Conservation (phyloP, 1,139 yeast species). For the Tardiomyces digboiensis region DNA sequence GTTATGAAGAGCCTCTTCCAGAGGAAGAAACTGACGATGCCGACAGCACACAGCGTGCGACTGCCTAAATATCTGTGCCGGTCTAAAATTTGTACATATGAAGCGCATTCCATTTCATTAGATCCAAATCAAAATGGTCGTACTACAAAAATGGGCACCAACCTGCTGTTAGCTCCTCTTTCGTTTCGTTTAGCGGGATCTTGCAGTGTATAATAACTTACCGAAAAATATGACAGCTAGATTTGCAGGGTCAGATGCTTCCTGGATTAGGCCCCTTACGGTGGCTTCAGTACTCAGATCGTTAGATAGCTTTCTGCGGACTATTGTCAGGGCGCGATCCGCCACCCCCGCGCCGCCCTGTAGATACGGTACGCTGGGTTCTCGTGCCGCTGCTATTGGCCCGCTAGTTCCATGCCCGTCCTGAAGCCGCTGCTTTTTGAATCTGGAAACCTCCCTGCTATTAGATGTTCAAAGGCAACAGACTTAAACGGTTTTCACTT, state of each 20-base stretch:
- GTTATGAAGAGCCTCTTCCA: not conserved
- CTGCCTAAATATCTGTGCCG: not conserved
- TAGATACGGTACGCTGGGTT: not conserved
- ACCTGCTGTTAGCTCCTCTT: too few species aligned
- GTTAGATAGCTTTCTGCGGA: conserved; percentile 60
- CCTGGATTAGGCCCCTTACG: conserved; percentile 69
- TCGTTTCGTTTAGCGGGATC: too few species aligned
- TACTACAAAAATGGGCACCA: conserved; percentile 42
- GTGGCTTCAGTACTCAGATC: conserved; percentile 77
- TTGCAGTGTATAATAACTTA: too few species aligned
- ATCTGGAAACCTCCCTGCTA: conserved; percentile 7
- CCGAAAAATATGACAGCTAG: conserved; percentile 70
- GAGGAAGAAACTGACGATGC: not conserved
- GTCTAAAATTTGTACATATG: not conserved
- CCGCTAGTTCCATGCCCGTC: not conserved
- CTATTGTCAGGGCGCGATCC: conserved; percentile 64
- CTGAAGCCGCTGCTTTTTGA: conserved; percentile 13
- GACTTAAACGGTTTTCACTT: conserved; percentile 17
- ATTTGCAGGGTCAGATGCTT: conserved; percentile 60
- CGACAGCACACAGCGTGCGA: not conserved
- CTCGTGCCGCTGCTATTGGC: not conserved
- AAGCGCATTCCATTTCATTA: not conserved
- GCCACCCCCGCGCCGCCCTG: conserved; percentile 52
- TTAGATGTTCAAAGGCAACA: not conserved
- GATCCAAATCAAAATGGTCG: not conserved